A percentile compares a stretch with the other conserved stretches of the same genome.
Conservation (phyloP, 2,329 filamentous ascomycete genomes). For the Pyrenophora seminiperda region DNA sequence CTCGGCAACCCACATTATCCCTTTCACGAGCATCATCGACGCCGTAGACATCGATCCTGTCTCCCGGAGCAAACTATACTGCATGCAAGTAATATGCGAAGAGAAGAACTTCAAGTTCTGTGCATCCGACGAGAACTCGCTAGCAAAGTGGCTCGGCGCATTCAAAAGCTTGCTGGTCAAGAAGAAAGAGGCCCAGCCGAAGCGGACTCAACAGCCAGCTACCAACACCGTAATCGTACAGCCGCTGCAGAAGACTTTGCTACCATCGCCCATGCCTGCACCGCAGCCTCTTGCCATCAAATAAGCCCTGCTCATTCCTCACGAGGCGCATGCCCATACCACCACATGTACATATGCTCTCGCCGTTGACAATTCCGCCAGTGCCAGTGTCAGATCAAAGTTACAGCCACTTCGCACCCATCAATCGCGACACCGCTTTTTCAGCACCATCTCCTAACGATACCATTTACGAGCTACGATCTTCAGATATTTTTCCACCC, state of each 20-base stretch:
- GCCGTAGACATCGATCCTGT: conserved; percentile 91
- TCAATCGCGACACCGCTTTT: conserved; percentile 8
- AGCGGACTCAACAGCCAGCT: conserved; percentile 23
- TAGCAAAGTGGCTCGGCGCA: conserved; percentile 84
- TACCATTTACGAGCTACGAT: conserved; percentile 8
- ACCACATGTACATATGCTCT: conserved; percentile 15
- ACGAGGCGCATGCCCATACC: neutral
- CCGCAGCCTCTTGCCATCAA: conserved; percentile 15
- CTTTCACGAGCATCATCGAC: conserved; percentile 79
- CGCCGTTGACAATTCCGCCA: conserved; percentile 4
- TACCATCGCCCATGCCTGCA: conserved; percentile 8
- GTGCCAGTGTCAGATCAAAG: neutral
- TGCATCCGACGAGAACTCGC: conserved; percentile 75
- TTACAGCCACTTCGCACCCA: neutral
- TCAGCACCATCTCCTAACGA: conserved; percentile 5
- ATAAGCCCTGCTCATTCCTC: neutral
- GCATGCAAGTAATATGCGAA: conserved; percentile 91
- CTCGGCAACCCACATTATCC: conserved; percentile 79
- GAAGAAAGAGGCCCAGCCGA: conserved; percentile 59
- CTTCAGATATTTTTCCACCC: too few relatives aligned
- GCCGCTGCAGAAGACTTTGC: conserved; percentile 8
- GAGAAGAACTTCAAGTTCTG: conserved; percentile 67
- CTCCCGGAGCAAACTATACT: conserved; percentile 81
- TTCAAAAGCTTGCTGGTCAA: conserved; percentile 85
- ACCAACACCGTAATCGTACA: conserved; percentile 20